Evolutionary conservation across 129 eudicot genomes (phyloP).

Genomic region (sunflower (Helianthus annuus)): HanXRQr2.0-SUNRISE NC_035435.2:126535596-126536095

Average conservation of each 20-base stretch:
- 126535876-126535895: neutral
- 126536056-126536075: constrained; percentile 18
- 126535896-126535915: neutral
- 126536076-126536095: constrained; percentile 16
- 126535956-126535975: neutral
- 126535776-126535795: too few relatives aligned
- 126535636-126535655: too few relatives aligned
- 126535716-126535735: too few relatives aligned
- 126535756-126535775: too few relatives aligned
- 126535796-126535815: too few relatives aligned
- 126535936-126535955: neutral
- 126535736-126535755: too few relatives aligned
- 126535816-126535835: too few relatives aligned
- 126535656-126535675: too few relatives aligned
- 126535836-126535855: constrained; percentile 17
- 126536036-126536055: constrained; percentile 24
- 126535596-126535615: constrained; percentile 7
- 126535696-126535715: too few relatives aligned
- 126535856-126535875: accelerated
- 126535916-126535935: neutral
- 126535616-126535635: constrained; percentile 18
- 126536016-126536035: constrained; percentile 22
- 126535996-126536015: constrained; percentile 20
- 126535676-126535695: too few relatives aligned
- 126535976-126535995: neutral